These are phyloP conservation scores for Silene noctiflora DNA, from an alignment of 179 eudicot species.

Conservation along the genomic window DNA sequence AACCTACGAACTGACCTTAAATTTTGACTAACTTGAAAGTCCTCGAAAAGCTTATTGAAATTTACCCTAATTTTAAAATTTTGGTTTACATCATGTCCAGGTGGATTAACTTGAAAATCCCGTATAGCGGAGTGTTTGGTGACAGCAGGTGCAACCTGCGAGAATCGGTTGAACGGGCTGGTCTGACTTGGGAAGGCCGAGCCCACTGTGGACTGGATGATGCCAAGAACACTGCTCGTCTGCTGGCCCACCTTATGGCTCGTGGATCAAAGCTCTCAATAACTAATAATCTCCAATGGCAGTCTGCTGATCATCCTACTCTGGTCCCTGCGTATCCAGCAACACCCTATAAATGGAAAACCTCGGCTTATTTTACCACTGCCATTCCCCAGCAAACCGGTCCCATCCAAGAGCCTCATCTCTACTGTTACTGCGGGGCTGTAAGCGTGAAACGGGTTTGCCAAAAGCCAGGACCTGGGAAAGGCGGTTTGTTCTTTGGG, in stretches of 20 bases:
- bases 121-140: constrained; percentile 60
- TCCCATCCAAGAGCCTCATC: constrained; percentile 25
- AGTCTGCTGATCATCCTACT: constrained; percentile 36
- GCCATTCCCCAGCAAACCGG: constrained; percentile 28
- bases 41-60: not conserved
- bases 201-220: constrained; percentile 92
- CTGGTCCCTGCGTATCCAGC: constrained; percentile 19
- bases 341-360: constrained; percentile 34
- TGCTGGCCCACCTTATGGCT: constrained; percentile 60
- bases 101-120: constrained; percentile 85
- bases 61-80: not conserved
- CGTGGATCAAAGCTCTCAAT: constrained; percentile 66
- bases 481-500: constrained; percentile 68
- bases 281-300: constrained; percentile 47
- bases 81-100: constrained; percentile 36
- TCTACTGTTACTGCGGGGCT: constrained; percentile 68
- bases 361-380: constrained; percentile 13
- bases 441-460: constrained; percentile 55
- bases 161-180: constrained; percentile 81
- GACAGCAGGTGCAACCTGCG: constrained; percentile 60
- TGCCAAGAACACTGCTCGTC: constrained; percentile 84
- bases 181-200: constrained; percentile 87
- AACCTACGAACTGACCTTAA: too few relatives aligned
- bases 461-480: constrained; percentile 65
- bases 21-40: too few relatives aligned